phyloP scores from a whole-genome alignment of 306 rosid genomes.

The Medicago arabica region DNA sequence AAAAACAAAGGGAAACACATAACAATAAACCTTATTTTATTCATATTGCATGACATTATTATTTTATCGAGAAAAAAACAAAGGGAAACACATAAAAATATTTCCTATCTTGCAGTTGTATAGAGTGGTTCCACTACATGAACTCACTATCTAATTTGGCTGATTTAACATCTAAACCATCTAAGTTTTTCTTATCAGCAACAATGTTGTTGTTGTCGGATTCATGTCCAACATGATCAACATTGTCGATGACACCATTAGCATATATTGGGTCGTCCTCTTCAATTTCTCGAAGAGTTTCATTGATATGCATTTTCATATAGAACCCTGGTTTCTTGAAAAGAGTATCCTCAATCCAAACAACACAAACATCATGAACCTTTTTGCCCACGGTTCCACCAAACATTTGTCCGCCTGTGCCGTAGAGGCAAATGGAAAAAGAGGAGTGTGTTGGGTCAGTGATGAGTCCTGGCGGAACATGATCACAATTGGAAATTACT shows the following conservation, averaged over 20 bases:
- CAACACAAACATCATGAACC: slow-evolving; percentile 48
- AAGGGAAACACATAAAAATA: no score
- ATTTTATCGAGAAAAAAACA: no score
- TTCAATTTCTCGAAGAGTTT: neutral
- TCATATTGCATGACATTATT: no score
- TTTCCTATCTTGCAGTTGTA: no score
- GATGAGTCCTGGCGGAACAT: neutral
- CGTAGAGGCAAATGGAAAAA: slow-evolving; percentile 52
- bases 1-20: no score
- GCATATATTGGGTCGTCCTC: neutral
- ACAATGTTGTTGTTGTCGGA: neutral
- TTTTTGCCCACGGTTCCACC: slow-evolving; percentile 66
- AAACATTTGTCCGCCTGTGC: slow-evolving; percentile 50
- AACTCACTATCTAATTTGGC: no score
- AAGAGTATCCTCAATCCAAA: slow-evolving; percentile 46
- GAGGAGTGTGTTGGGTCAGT: neutral
- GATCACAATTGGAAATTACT: neutral
- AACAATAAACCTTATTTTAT: no score
- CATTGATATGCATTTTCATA: slow-evolving; percentile 15
- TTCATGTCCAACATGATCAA: neutral
- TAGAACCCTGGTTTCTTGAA: slow-evolving; percentile 45
- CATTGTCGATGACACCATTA: neutral
- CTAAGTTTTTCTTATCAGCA: neutral
- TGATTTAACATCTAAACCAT: neutral
- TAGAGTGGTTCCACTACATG: no score